Base-by-base conservation (phyloP, 169 alveolate species). In the Toxoplasma gondii region DNA sequence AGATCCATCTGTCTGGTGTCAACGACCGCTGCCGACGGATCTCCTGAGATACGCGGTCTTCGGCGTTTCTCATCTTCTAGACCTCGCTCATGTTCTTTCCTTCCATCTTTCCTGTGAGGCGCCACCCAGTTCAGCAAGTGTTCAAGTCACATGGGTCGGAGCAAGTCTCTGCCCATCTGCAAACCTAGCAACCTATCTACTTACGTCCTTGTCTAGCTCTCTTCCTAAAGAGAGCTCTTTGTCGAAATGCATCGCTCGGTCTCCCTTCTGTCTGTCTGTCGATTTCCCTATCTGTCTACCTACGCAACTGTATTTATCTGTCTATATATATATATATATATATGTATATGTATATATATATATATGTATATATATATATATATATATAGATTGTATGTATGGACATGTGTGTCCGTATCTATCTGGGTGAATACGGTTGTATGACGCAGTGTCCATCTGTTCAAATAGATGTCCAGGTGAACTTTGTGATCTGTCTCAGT, bases 31-130 rank as follows among this genome's bases (percentile, higher is more conserved):
- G 87, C 2, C 93, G 49, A 69, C 78, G 9, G 78, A 36, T n/a
- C 83, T 94, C 74, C 91, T 94, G 54, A 34, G 91, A 34, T 94
- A 91, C 38, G 96, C 94, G n/a, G 81, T 91, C 58, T 81, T 64
- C 34, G 91, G 93, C 0, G 94, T 94, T 38, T 45, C 41, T 16
- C 92, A 92, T 31, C 86, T 82, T 74, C 67, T 34, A 9, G 64
- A n/a, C 58, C 86, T 78, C 92, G 70, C 78, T 49, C 88, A 87
- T 36, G 45, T 53, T 34, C 41, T 87, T 78, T 41, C 96, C 31
- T 17, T 39, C n/a, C 44, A 31, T 1, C 34, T 53, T 69, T 16
- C 29, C 86, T 78, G 86, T 78, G 22, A 78, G 86, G 16, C 44
- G 39, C 7, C 45, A 31, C 86, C 82, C 43, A 69, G 39, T 36